These are phyloP conservation scores for Decorospora gaudefroyi DNA, from an alignment of 2,329 filamentous ascomycete species.

Conservation along the genomic window DNA sequence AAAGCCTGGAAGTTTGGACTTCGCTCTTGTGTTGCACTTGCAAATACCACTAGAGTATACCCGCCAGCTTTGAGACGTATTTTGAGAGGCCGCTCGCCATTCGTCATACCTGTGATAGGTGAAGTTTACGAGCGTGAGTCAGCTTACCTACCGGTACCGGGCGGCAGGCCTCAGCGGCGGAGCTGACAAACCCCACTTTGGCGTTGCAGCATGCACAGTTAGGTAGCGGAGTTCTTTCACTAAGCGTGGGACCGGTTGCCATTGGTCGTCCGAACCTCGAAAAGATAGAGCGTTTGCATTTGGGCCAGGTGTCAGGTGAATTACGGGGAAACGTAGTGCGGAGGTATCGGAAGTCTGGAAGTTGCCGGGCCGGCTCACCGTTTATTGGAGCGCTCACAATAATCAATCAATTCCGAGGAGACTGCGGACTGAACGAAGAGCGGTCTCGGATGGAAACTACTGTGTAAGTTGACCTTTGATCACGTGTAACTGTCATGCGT, in stretches of 20 bases:
- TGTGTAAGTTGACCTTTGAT: too few relatives aligned
- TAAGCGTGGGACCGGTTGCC: conserved; percentile 2
- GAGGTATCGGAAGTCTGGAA: too few relatives aligned
- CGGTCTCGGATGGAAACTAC: too few relatives aligned
- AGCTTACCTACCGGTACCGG: too few relatives aligned
- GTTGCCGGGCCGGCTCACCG: not conserved
- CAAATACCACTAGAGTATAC: too few relatives aligned
- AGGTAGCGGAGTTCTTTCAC: conserved; percentile 6
- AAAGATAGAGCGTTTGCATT: conserved; percentile 6
- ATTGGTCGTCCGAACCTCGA: conserved; percentile 12
- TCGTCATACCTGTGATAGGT: not conserved
- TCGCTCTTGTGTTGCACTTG: not conserved
- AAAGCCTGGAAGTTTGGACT: not conserved
- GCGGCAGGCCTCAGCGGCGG: conserved; percentile 5
- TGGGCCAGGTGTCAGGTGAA: conserved; percentile 3
- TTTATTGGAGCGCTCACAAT: not conserved
- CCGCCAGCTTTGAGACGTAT: too few relatives aligned
- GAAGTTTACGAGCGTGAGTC: not conserved
- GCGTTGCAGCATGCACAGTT: conserved; percentile 9
- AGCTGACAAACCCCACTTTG: conserved; percentile 30
- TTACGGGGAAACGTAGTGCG: too few relatives aligned
- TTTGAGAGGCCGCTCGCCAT: too few relatives aligned
- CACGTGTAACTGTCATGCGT: too few relatives aligned
- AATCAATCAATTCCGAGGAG: too few relatives aligned
- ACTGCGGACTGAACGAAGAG: too few relatives aligned